Evolutionary conservation across 208 protist genomes (phyloP).

Genomic region (Endotrypanum monterogeii): DNA sequence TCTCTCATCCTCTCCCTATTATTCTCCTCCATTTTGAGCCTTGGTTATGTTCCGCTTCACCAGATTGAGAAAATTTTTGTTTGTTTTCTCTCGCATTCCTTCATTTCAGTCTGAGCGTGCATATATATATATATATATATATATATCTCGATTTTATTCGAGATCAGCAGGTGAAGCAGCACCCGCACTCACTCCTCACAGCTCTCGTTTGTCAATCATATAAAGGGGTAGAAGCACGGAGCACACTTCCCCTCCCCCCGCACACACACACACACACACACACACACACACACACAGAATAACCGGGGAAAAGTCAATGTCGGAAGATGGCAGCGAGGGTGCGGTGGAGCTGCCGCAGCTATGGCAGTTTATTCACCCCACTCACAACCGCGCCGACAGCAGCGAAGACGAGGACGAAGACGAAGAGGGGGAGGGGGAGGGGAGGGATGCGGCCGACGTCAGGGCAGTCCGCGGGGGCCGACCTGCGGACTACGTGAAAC

Average conservation of each 20-base stretch:
- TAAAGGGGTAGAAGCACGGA: not conserved
- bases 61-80: not conserved
- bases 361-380: conserved; percentile 83
- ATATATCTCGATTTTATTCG: not conserved
- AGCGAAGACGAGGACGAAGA: conserved; percentile 50
- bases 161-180: not conserved
- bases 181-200: not conserved
- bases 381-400: conserved; percentile 36
- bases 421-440: conserved; percentile 43
- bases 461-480: conserved; percentile 15
- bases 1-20: too few species aligned
- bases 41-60: too few species aligned
- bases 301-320: conserved; percentile 33
- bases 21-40: not conserved
- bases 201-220: too few species aligned
- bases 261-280: conserved; percentile 8
- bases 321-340: conserved; percentile 56
- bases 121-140: too few species aligned
- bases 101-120: not conserved
- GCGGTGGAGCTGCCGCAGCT: conserved; percentile 65
- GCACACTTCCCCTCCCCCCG: too few species aligned
- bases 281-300: conserved; percentile 9
- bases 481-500: conserved; percentile 64
- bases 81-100: not conserved
- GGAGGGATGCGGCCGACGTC: conserved; percentile 24